Evolutionary conservation across 140 eudicot species (phyloP).

Genomic region (Flaveria floridana): DNA sequence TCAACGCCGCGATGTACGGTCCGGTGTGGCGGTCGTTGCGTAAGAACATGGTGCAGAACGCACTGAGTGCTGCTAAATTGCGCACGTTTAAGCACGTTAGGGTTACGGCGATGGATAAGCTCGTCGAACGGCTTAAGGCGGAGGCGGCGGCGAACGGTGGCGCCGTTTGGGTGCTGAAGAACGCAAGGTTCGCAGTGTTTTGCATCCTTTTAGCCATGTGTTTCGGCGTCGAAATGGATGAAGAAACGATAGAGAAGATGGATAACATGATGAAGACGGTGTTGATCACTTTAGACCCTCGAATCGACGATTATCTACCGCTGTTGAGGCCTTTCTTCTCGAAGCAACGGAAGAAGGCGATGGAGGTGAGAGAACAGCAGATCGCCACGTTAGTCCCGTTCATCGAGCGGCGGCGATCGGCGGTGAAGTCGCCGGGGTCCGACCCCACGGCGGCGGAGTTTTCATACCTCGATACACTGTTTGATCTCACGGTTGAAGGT

Average conservation of each 20-base stretch:
- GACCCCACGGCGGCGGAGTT: conserved; percentile 59
- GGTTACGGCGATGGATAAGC: conserved; percentile 64
- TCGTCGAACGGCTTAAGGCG: conserved; percentile 44
- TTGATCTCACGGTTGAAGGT: conserved; percentile 65
- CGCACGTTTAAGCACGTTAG: conserved; percentile 48
- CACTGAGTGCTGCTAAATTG: conserved; percentile 32
- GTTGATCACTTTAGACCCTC: conserved; percentile 62
- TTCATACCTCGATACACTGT: conserved; percentile 76
- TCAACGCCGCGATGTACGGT: conserved; percentile 72
- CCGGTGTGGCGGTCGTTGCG: conserved; percentile 85
- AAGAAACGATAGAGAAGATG: conserved; percentile 48
- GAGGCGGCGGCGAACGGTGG: conserved; percentile 67
- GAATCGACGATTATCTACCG: conserved; percentile 78
- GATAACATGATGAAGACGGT: conserved; percentile 88
- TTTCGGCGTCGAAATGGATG: conserved; percentile 88
- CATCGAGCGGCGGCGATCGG: conserved; percentile 53
- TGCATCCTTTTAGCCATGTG: conserved; percentile 81
- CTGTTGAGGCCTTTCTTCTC: conserved; percentile 67
- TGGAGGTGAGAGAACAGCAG: conserved; percentile 57
- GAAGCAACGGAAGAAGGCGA: conserved; percentile 52
- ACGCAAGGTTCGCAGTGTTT: conserved; percentile 75
- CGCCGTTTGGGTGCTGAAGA: conserved; percentile 71
- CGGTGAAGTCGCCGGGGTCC: conserved; percentile 47
- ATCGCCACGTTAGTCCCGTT: conserved; percentile 61
- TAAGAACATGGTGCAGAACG: conserved; percentile 70